Evolutionary conservation across 1,139 yeast species (phyloP).

Genomic region (Diutina rugosa): DNA sequence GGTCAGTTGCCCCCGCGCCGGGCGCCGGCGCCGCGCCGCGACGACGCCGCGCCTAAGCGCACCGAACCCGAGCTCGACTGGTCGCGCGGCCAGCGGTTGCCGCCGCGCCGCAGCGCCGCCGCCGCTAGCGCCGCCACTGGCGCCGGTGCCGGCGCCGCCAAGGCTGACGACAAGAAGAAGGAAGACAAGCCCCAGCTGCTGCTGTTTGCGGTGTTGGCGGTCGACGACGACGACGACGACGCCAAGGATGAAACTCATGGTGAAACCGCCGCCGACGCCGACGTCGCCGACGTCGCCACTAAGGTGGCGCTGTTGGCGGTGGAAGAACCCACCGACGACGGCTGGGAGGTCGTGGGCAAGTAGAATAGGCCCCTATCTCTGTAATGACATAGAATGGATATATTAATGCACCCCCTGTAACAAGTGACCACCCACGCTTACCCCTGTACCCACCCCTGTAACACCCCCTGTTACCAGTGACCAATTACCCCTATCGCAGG

Average conservation of each 20-base stretch:
- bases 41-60: too few relatives aligned
- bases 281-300: background rate
- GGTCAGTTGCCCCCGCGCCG: slow-evolving; percentile 5
- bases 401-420: background rate
- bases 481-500: too few relatives aligned
- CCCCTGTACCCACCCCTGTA: too few relatives aligned
- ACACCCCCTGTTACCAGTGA: too few relatives aligned
- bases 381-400: background rate
- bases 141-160: slow-evolving; percentile 3
- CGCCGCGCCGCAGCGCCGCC: slow-evolving; percentile 8
- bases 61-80: slow-evolving; percentile 8
- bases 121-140: background rate
- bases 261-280: background rate
- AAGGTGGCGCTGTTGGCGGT: background rate
- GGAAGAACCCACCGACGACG: background rate
- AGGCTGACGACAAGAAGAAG: slow-evolving; percentile 12
- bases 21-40: too few relatives aligned
- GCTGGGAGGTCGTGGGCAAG: slow-evolving; percentile 2
- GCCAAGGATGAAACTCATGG: slow-evolving; percentile 27
- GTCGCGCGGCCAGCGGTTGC: slow-evolving; percentile 12
- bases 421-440: too few relatives aligned
- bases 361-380: background rate
- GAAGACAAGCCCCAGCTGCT: slow-evolving; percentile 32
- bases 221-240: slow-evolving; percentile 48
- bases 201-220: slow-evolving; percentile 50